A percentile compares a stretch with the other conserved stretches of the same genome.
Conservation (phyloP, 1,284 basidiomycete species). For the Heterobasidion parviporum region DNA sequence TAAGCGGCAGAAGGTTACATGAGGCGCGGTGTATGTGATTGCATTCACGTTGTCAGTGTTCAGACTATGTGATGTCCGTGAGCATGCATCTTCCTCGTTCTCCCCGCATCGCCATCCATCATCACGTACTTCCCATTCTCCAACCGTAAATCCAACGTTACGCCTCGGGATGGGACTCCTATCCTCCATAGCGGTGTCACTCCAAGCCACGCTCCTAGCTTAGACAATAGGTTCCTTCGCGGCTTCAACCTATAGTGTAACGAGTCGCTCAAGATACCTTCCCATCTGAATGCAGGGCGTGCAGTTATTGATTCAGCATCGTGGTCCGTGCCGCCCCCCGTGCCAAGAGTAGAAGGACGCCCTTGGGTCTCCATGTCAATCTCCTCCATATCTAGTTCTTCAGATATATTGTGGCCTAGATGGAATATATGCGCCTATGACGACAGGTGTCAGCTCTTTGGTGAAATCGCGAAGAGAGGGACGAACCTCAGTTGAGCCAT, state of each 20-base stretch:
- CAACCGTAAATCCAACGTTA: constrained; percentile 51
- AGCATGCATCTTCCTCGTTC: not conserved
- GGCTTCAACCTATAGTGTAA: constrained; percentile 28
- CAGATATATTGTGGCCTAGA: constrained; percentile 39
- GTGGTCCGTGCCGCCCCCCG: constrained; percentile 67
- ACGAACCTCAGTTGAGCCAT: constrained; percentile 39
- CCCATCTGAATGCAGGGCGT: constrained; percentile 61
- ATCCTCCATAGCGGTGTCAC: constrained; percentile 53
- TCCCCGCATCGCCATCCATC: constrained; percentile 14
- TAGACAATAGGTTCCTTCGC: constrained; percentile 36
- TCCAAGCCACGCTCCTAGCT: constrained; percentile 60
- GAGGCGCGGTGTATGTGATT: not conserved
- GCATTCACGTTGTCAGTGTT: not conserved
- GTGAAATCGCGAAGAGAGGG: constrained; percentile 1
- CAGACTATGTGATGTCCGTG: not conserved
- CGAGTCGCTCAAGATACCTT: constrained; percentile 58
- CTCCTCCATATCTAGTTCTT: constrained; percentile 56
- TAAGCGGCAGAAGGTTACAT: not conserved
- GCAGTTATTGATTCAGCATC: constrained; percentile 52
- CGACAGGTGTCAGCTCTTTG: not conserved
- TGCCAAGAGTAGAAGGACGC: constrained; percentile 47
- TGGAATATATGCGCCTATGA: constrained; percentile 54
- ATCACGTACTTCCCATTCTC: constrained; percentile 51
- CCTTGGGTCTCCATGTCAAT: constrained; percentile 46
- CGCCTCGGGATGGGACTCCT: constrained; percentile 38